Evolutionary conservation across 2,329 filamentous ascomycete species (phyloP), one percentile per base, ranked within the genome.

Genomic region (Scytalidium sp.): DNA sequence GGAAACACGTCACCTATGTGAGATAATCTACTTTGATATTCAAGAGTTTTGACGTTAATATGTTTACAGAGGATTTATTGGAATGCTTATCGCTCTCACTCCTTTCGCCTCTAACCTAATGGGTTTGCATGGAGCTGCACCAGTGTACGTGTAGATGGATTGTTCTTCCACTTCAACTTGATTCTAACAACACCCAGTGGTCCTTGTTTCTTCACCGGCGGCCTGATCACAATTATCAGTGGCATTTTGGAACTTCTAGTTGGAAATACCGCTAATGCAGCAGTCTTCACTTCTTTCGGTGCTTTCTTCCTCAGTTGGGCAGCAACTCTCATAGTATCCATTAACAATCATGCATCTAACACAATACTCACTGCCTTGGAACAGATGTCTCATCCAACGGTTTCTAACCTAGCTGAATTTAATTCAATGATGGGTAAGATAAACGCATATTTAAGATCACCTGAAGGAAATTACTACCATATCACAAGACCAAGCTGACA

Each of bases 1-100:
- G 80, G 70, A 17, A 83, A 83, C 54, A 79, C 80, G 1, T 82
- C 79, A 3, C 79, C 79, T 1, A 74, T 83, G 72, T 80, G 58
- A 56, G 73, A 15, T 36, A 36, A 36, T 36, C 5, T 36, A n/a
- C 32, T n/a, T 4, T 15, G 19, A 11, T 23, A 43, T 11, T 19
- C 19, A 19, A 19, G 17, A 36, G 17, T 4, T n/a, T 10, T 8
- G 17, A 36, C 17, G 32, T n/a, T 36, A 36, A 36, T n/a, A 41
- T 44, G 20, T 21, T 8, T 19, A 8, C n/a, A 78, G 73, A 55
- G 76, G 69, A 22, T 64, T 80, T 40, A 60, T 74, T 42, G 78
- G 79, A 0, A 79, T 81, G 54, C 55, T 77, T 3, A 62, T 79
- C 19, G 69, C 66, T n/a, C 61, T 76, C 6, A 75, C 72, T 1